Conservation (phyloP, 2,329 filamentous ascomycete genomes). For the Dactylellina leptospora region DNA sequence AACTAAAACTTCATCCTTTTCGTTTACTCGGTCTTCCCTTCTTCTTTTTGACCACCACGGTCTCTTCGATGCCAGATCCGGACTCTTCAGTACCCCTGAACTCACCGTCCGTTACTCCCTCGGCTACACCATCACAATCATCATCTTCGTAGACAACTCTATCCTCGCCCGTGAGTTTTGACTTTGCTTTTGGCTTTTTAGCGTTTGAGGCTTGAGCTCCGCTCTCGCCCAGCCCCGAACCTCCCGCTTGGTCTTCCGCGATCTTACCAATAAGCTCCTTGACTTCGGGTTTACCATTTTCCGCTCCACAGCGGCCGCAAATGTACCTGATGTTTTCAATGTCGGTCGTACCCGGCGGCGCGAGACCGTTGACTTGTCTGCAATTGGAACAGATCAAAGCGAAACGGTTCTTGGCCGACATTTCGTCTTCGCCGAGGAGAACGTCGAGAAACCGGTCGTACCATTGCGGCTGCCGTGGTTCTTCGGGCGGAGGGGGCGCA, state of each 20-base stretch:
- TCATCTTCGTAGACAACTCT: constrained; percentile 45
- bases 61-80: constrained; percentile 35
- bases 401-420: constrained; percentile 86
- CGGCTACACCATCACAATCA: constrained; percentile 13
- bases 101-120: constrained; percentile 26
- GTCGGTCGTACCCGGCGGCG: constrained; percentile 81
- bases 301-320: constrained; percentile 81
- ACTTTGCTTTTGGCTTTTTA: constrained; percentile 38
- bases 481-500: constrained; percentile 57
- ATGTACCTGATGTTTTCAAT: constrained; percentile 84
- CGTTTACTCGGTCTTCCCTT: constrained; percentile 33
- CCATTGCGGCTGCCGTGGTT: constrained; percentile 72
- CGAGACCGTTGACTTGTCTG: constrained; percentile 91
- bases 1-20: constrained; percentile 27
- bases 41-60: constrained; percentile 52
- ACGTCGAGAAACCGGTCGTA: constrained; percentile 94
- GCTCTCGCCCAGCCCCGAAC: neutral
- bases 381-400: constrained; percentile 85
- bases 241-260: constrained; percentile 51
- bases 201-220: constrained; percentile 20
- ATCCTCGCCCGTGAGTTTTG: constrained; percentile 31
- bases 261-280: constrained; percentile 76
- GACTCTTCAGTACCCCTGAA: constrained; percentile 37
- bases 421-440: constrained; percentile 93
- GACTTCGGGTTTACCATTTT: constrained; percentile 83